Conservation (phyloP, 2,329 filamentous ascomycete genomes). For the Lachnellula hyalina region DNA sequence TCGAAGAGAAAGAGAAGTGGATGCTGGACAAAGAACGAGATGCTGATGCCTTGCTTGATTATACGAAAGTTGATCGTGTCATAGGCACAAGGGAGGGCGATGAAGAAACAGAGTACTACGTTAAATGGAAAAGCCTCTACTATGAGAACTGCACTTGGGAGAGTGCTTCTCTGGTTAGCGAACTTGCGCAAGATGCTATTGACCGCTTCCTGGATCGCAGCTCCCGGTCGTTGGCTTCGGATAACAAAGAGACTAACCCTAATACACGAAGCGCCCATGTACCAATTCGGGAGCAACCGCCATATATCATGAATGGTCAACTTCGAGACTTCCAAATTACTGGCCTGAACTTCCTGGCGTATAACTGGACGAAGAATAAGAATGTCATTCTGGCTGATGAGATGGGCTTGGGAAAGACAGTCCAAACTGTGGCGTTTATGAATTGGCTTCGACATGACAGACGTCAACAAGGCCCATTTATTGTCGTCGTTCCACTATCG, state of each 20-base stretch:
- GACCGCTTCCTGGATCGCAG: conserved; percentile 85
- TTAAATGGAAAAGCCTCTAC: conserved; percentile 94
- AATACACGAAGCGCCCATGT: conserved; percentile 68
- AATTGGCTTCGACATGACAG: conserved; percentile 93
- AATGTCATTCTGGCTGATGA: conserved; percentile 98
- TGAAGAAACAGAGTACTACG: conserved; percentile 78
- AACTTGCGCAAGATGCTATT: conserved; percentile 80
- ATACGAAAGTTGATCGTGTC: conserved; percentile 86
- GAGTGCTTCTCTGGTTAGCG: conserved; percentile 64
- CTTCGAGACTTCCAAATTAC: conserved; percentile 90
- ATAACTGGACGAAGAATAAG: conserved; percentile 90
- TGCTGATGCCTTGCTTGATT: conserved; percentile 81
- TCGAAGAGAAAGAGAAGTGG: conserved; percentile 88
- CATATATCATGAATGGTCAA: conserved; percentile 78
- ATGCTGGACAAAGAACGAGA: conserved; percentile 91
- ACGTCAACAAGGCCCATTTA: conserved; percentile 85
- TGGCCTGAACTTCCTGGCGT: conserved; percentile 89
- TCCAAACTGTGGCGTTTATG: conserved; percentile 94
- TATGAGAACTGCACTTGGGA: conserved; percentile 98
- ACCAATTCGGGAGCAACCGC: conserved; percentile 72
- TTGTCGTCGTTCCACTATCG: conserved; percentile 94
- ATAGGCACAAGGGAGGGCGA: conserved; percentile 79
- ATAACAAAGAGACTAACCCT: conserved; percentile 69
- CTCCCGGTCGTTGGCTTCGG: conserved; percentile 73
- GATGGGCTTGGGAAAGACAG: conserved; percentile 97